These are phyloP conservation scores for Breynia disticha DNA, from an alignment of 441 rosid species.

Conservation along the genomic window DNA sequence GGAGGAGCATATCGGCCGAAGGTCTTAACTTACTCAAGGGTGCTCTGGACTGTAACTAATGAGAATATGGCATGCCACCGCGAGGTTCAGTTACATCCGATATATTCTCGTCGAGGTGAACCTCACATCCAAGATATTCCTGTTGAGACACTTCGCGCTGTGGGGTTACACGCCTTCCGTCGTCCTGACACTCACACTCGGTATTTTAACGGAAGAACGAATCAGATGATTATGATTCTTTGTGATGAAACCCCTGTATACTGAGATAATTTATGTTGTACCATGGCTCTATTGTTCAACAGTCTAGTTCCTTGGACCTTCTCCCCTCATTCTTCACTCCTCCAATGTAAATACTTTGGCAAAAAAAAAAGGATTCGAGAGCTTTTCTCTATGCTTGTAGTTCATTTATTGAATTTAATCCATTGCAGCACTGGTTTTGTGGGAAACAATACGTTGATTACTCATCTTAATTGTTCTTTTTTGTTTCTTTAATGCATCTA, in stretches of 20 bases:
- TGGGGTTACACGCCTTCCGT: no score
- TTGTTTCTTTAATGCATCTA: no score
- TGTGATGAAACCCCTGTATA: constrained; percentile 10
- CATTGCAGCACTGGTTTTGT: neutral
- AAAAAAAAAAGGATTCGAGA: constrained; percentile 5
- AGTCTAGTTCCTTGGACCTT: constrained; percentile 8
- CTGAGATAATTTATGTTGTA: constrained; percentile 26
- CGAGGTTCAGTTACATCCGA: no score
- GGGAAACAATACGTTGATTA: no score
- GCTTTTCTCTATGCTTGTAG: neutral
- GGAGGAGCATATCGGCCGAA: constrained; percentile 87
- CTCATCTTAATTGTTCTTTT: no score
- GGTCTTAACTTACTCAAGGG: constrained; percentile 85
- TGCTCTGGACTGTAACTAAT: constrained; percentile 24
- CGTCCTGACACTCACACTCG: neutral
- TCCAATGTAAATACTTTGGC: constrained; percentile 26
- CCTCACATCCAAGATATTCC: no score
- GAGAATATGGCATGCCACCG: no score
- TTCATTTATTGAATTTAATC: neutral
- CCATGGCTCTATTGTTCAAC: constrained; percentile 17
- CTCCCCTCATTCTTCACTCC: constrained; percentile 2
- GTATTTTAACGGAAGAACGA: neutral
- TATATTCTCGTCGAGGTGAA: no score
- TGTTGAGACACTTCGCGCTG: no score
- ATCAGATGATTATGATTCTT: neutral